These are phyloP conservation scores for Phytophthora fragariaefolia DNA, from an alignment of 352 stramenopile genomes.

Conservation along the genomic window DNA sequence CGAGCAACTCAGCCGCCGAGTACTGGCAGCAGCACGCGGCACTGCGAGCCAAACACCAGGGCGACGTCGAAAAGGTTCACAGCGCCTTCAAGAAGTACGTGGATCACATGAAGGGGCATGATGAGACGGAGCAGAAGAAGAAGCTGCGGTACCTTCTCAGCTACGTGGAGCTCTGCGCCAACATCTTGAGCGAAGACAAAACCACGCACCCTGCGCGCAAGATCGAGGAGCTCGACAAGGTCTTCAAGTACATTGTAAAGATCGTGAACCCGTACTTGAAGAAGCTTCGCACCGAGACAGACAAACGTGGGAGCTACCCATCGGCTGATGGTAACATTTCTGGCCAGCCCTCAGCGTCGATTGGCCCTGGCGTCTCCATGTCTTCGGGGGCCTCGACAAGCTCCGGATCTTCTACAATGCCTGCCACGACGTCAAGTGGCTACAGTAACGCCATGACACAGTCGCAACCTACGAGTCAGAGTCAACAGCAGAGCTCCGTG, in stretches of 20 bases:
- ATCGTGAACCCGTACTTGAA: constrained; percentile 90
- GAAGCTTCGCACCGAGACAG: constrained; percentile 86
- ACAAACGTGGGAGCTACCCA: constrained; percentile 64
- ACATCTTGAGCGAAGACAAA: constrained; percentile 80
- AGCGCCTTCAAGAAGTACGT: constrained; percentile 90
- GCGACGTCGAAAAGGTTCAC: constrained; percentile 86
- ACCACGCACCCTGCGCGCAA: constrained; percentile 71
- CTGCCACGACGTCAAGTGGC: constrained; percentile 15
- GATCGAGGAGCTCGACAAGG: constrained; percentile 86
- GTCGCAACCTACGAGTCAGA: constrained; percentile 22
- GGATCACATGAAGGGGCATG: constrained; percentile 89
- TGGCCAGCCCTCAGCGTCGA: constrained; percentile 19
- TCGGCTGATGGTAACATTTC: constrained; percentile 18
- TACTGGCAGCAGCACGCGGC: constrained; percentile 84
- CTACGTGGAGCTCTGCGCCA: constrained; percentile 86
- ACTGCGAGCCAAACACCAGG: constrained; percentile 80
- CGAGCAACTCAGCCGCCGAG: constrained; percentile 57
- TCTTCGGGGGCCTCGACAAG: constrained; percentile 17
- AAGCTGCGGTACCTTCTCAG: constrained; percentile 86
- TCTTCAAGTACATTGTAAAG: constrained; percentile 92
- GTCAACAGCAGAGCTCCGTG: constrained; percentile 24
- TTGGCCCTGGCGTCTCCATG: constrained; percentile 5
- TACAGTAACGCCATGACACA: constrained; percentile 38
- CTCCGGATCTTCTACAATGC: constrained; percentile 21
- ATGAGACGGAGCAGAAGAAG: constrained; percentile 90